A percentile compares a stretch with the other conserved stretches of the same genome.
These are phyloP conservation scores for Macroventuria anomochaeta DNA, from an alignment of 2,329 filamentous ascomycete genomes.

Conservation along the genomic window DNA sequence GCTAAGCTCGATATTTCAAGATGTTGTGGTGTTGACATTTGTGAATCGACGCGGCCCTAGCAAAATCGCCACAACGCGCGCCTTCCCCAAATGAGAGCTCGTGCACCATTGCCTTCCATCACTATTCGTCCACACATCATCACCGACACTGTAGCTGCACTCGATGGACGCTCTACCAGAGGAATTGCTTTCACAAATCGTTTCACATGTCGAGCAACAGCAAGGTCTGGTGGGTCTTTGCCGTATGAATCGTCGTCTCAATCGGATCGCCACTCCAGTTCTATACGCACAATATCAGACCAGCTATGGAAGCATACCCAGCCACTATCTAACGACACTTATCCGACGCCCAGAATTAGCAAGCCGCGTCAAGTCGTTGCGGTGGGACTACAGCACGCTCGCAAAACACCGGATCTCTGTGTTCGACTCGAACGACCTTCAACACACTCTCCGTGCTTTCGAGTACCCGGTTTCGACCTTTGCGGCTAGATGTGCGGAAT, in stretches of 20 bases:
- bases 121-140: too few species aligned
- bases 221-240: slow-evolving; percentile 10
- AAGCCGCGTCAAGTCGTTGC: not conserved
- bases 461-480: slow-evolving; percentile 7
- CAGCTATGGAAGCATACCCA: slow-evolving; percentile 4
- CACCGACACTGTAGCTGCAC: not conserved
- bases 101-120: too few species aligned
- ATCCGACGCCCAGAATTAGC: slow-evolving; percentile 5
- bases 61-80: too few species aligned
- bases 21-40: too few species aligned
- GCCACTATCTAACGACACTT: slow-evolving; percentile 6
- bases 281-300: slow-evolving; percentile 8
- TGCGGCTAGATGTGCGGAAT: slow-evolving; percentile 1
- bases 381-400: slow-evolving; percentile 14
- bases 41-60: too few species aligned
- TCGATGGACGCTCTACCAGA: slow-evolving; percentile 6
- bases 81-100: too few species aligned
- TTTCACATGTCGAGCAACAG: slow-evolving; percentile 2
- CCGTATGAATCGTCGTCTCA: slow-evolving; percentile 9
- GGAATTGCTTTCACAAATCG: slow-evolving; percentile 8
- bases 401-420: slow-evolving; percentile 8
- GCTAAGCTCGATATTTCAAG: too few species aligned
- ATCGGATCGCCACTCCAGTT: slow-evolving; percentile 11
- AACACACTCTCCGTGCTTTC: slow-evolving; percentile 5
- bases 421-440: slow-evolving; percentile 7